Base-by-base conservation (phyloP, 2,329 filamentous ascomycete genomes). In the Biscogniauxia marginata region DNA sequence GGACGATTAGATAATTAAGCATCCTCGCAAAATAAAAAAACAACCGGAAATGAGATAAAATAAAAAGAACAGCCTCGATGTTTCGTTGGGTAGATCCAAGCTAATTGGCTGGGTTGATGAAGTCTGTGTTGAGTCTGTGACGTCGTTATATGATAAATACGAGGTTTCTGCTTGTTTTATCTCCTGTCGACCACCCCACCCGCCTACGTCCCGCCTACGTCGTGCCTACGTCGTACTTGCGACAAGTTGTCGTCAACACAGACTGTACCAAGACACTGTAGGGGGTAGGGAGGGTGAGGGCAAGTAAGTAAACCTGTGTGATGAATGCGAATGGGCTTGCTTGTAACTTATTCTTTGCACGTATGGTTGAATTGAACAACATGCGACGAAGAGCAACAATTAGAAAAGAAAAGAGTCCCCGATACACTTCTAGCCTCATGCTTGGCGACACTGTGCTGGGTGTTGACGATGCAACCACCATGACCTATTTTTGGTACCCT, bases 141-240 rank as follows among this genome's bases (percentile, higher is more conserved):
- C 60, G 56, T 63, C 54, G 54, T 54, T 46, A 46, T 55, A 50
- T 54, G 54, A 55, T 52, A 58, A 63, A 63, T 63, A 63, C 60
- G 60, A 63, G 60, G 56, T 63, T 58, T 57, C 46, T 25, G 53
- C 44, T 54, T 52, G 49, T 57, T 59, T 25, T 39, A 39, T 39
- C 30, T 39, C 30, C 30, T 39, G 30, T 49, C 39, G 50, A 47
- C 49, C 50, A 52, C 58, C 58, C 60, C 58, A 60, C 58, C 48
- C 43, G 22, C 21, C 46, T 19, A 25, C 9, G 7, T 24, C 24
- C 9, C 22, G 43, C 19, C 21, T 49, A n/a, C n/a, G 22, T 25
- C n/a, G n/a, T 20, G 44, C 18, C 5, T n/a, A 46, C 39, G 22
- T 43, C 16, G 4, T 19, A 34, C n/a, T 19, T 51, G 45, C n/a